Evolutionary conservation across 2,329 filamentous ascomycete species (phyloP).

Genomic region (Orbilia ellipsospora): DNA sequence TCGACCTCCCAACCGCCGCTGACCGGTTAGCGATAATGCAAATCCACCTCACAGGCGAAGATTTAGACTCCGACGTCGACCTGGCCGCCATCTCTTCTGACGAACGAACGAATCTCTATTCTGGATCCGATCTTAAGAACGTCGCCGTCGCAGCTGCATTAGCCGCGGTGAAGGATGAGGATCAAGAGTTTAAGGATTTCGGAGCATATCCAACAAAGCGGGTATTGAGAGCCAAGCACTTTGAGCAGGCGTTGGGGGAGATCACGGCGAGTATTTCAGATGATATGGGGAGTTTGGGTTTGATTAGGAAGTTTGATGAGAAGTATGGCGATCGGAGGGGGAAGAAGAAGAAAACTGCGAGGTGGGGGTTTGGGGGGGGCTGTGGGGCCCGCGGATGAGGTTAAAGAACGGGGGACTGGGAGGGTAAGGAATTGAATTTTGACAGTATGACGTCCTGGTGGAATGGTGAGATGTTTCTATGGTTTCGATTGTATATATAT

Average conservation of each 20-base stretch:
- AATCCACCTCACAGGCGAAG: slow-evolving; percentile 77
- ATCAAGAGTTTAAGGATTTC: slow-evolving; percentile 59
- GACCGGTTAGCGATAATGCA: slow-evolving; percentile 76
- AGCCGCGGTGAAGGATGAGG: slow-evolving; percentile 80
- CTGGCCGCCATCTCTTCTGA: slow-evolving; percentile 72
- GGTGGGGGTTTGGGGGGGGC: slow-evolving; percentile 70
- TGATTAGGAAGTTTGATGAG: slow-evolving; percentile 94
- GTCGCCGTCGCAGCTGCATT: slow-evolving; percentile 82
- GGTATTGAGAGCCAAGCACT: slow-evolving; percentile 75
- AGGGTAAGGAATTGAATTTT: slow-evolving; percentile 55
- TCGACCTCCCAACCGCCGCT: slow-evolving; percentile 60
- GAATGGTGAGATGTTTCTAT: background rate
- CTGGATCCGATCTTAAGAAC: slow-evolving; percentile 85
- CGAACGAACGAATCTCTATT: slow-evolving; percentile 75
- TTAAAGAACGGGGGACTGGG: slow-evolving; percentile 56
- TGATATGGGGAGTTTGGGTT: slow-evolving; percentile 86
- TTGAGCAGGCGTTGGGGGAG: slow-evolving; percentile 84
- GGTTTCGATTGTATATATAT: slow-evolving; percentile 17
- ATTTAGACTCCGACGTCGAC: slow-evolving; percentile 71
- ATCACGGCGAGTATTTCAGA: slow-evolving; percentile 93
- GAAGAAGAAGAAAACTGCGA: slow-evolving; percentile 71
- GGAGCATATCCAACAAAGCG: slow-evolving; percentile 74
- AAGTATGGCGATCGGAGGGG: slow-evolving; percentile 86
- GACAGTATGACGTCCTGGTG: background rate
- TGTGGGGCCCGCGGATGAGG: slow-evolving; percentile 33